Evolutionary conservation across 805 yeast genomes (phyloP).

Genomic region (Barnettozyma salicaria): DNA sequence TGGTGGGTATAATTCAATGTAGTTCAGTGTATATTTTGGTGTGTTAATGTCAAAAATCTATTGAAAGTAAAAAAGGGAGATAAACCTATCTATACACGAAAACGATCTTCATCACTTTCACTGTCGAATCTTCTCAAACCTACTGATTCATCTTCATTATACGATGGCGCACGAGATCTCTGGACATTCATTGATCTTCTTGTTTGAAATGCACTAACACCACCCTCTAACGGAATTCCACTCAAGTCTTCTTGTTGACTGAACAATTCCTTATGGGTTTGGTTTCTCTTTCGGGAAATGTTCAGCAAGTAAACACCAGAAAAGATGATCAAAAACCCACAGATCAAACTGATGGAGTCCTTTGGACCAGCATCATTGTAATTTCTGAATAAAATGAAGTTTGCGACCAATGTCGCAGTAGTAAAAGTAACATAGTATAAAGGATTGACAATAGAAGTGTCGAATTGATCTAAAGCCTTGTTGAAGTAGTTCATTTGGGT

Average conservation of each 20-base stretch:
- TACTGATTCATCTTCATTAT: constrained; percentile 42
- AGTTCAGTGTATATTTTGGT: too few species aligned
- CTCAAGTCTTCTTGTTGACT: constrained; percentile 46
- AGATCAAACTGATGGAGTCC: constrained; percentile 71
- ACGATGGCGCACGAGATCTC: constrained; percentile 32
- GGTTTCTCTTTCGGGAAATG: constrained; percentile 61
- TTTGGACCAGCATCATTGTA: constrained; percentile 79
- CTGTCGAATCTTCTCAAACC: constrained; percentile 58
- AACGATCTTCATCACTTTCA: constrained; percentile 32
- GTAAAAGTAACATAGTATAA: constrained; percentile 88
- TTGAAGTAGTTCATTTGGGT: constrained; percentile 94
- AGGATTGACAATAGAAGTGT: constrained; percentile 88
- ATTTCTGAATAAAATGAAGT: constrained; percentile 79
- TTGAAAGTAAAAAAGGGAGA: too few species aligned
- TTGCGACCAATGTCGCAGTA: constrained; percentile 79
- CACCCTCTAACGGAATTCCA: constrained; percentile 79
- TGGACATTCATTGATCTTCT: constrained; percentile 69
- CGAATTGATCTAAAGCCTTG: constrained; percentile 89
- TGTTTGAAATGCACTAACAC: constrained; percentile 70
- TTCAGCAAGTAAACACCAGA: constrained; percentile 81
- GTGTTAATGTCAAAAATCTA: neutral
- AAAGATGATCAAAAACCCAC: constrained; percentile 83
- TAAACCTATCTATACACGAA: constrained; percentile 16
- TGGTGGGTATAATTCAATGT: too few species aligned
- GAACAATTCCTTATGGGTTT: constrained; percentile 33